Evolutionary conservation across 1,139 yeast genomes (phyloP).

Genomic region (Yamadazyma friedrichii): DNA sequence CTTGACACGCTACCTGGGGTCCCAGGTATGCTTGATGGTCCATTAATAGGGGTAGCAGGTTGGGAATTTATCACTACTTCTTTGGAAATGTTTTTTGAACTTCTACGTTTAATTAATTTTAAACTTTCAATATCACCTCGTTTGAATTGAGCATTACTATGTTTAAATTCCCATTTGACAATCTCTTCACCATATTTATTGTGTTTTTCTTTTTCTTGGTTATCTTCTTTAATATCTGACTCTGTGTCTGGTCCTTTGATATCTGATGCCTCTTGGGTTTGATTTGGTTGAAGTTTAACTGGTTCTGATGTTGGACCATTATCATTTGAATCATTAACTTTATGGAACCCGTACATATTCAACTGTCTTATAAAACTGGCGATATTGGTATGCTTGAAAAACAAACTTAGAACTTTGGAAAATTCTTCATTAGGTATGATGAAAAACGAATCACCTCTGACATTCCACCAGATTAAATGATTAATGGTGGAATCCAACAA

Average conservation of each 20-base stretch:
- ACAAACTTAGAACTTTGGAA: slow-evolving; percentile 58
- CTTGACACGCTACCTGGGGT: slow-evolving; percentile 14
- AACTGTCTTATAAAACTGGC: slow-evolving; percentile 78
- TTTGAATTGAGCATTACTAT: slow-evolving; percentile 61
- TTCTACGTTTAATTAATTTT: slow-evolving; percentile 60
- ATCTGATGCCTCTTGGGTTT: not conserved
- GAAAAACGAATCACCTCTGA: slow-evolving; percentile 37
- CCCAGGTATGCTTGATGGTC: slow-evolving; percentile 27
- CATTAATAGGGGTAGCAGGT: not conserved
- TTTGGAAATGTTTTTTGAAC: slow-evolving; percentile 53
- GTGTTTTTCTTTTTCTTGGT: slow-evolving; percentile 4
- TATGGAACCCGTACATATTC: slow-evolving; percentile 81
- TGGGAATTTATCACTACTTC: slow-evolving; percentile 36
- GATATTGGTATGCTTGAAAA: slow-evolving; percentile 75
- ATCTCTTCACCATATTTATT: slow-evolving; percentile 1
- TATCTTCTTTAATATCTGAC: not conserved
- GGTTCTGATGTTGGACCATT: not conserved
- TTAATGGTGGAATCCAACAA: slow-evolving; percentile 51
- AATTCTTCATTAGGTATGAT: slow-evolving; percentile 57
- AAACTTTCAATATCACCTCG: slow-evolving; percentile 62
- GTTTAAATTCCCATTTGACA: slow-evolving; percentile 65
- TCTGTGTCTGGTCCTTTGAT: not conserved
- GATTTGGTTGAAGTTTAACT: not conserved
- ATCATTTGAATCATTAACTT: slow-evolving; percentile 43
- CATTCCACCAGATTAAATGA: slow-evolving; percentile 48